phyloP scores from a whole-genome alignment of 139 green algal species.

The Yamagishiella unicocca region DNA sequence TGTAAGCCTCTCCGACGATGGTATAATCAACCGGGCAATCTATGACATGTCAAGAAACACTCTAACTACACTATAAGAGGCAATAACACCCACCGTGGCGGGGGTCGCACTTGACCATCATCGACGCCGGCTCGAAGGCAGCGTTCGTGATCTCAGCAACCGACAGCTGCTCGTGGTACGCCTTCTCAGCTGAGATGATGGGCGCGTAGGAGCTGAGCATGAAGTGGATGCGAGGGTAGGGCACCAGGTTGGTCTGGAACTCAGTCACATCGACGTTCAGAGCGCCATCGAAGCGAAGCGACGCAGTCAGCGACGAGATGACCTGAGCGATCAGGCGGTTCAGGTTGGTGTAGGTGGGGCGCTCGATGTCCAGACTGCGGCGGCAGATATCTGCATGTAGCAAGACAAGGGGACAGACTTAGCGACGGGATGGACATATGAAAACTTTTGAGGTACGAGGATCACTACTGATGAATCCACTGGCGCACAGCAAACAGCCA shows the following conservation, averaged over 20 bases:
- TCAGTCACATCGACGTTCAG: slow-evolving; percentile 98
- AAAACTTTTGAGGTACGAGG: too few species aligned
- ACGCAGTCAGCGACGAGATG: slow-evolving; percentile 96
- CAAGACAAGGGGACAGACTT: background rate
- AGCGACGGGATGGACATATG: too few species aligned
- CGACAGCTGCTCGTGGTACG: slow-evolving; percentile 98
- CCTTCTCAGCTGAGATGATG: slow-evolving; percentile 98
- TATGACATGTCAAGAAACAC: background rate
- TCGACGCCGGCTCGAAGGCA: slow-evolving; percentile 94
- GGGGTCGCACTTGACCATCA: slow-evolving; percentile 99
- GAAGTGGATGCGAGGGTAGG: slow-evolving; percentile 99
- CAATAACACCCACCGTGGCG: slow-evolving; percentile 74
- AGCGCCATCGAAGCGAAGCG: slow-evolving; percentile 95
- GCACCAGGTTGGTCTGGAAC: slow-evolving; percentile 99
- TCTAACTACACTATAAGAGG: background rate
- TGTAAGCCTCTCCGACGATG: too few species aligned
- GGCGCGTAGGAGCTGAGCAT: slow-evolving; percentile 98
- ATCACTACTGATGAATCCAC: too few species aligned
- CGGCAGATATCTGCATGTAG: slow-evolving; percentile 92
- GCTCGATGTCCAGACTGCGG: slow-evolving; percentile 96
- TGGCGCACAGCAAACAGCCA: too few species aligned
- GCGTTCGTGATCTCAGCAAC: slow-evolving; percentile 98
- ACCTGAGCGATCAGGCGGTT: slow-evolving; percentile 93
- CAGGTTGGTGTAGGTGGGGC: slow-evolving; percentile 98
- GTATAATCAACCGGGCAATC: too few species aligned